Evolutionary conservation across 306 rosid species (phyloP).

Genomic region (Acacia crassicarpa): DNA sequence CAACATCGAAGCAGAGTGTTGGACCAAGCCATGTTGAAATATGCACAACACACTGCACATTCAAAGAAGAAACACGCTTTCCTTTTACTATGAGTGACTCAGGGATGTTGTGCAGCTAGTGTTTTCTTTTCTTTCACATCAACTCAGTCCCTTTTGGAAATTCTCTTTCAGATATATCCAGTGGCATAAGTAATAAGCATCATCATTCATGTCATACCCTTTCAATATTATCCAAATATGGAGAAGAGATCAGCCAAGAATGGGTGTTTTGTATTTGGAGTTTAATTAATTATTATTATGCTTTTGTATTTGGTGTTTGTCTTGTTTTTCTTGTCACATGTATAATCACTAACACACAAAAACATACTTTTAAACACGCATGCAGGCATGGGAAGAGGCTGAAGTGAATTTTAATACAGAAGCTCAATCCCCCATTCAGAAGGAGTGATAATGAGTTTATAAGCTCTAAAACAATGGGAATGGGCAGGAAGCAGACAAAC

Average conservation of each 20-base stretch:
- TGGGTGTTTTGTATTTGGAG: neutral
- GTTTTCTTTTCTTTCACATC: conserved; percentile 13
- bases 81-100: neutral
- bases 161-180: neutral
- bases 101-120: neutral
- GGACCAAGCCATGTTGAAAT: neutral
- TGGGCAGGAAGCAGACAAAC: conserved; percentile 52
- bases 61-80: neutral
- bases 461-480: conserved; percentile 52
- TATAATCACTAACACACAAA: conserved; percentile 60
- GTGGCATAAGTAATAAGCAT: neutral
- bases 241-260: neutral
- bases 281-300: neutral
- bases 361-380: conserved; percentile 74
- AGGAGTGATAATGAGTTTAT: conserved; percentile 59
- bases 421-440: conserved; percentile 49
- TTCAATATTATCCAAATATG: neutral
- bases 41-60: neutral
- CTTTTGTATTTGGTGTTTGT: neutral
- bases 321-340: conserved; percentile 22
- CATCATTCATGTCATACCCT: neutral
- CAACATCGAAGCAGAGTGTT: neutral
- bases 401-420: conserved; percentile 28
- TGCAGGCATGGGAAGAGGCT: conserved; percentile 61
- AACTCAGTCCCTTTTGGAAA: neutral